Evolutionary conservation across 176 grass and related monocot genomes (phyloP).

Genomic region (Oryza coarctata): DNA sequence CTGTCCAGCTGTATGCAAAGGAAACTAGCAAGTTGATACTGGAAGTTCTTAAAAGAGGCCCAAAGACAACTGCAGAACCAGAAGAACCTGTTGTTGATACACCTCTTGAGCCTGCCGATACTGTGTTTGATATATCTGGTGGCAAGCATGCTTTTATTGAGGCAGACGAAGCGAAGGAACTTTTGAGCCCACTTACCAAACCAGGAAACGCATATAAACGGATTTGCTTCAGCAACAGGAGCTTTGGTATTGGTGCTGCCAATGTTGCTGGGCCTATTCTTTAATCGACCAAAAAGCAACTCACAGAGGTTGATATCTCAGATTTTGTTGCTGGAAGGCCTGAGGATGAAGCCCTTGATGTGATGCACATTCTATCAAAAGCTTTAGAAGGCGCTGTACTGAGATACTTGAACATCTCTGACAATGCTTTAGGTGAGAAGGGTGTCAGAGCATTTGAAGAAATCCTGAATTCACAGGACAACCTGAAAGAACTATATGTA

Average conservation of each 20-base stretch:
- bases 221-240: constrained; percentile 82
- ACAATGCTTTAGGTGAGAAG: constrained; percentile 91
- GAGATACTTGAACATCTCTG: constrained; percentile 72
- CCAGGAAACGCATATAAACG: constrained; percentile 55
- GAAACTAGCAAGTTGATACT: constrained; percentile 86
- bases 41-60: constrained; percentile 71
- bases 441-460: constrained; percentile 77
- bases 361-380: constrained; percentile 81
- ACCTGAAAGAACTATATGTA: constrained; percentile 77
- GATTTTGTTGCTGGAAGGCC: constrained; percentile 86
- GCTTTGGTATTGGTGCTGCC: constrained; percentile 81
- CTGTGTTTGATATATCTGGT: constrained; percentile 79
- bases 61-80: constrained; percentile 26
- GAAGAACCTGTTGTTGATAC: constrained; percentile 20
- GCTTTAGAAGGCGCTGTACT: constrained; percentile 68
- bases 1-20: constrained; percentile 78
- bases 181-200: constrained; percentile 55
- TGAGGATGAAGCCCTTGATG: constrained; percentile 91
- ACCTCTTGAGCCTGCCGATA: constrained; percentile 31
- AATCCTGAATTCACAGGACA: constrained; percentile 71
- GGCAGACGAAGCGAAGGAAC: constrained; percentile 69
- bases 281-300: constrained; percentile 60
- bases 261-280: constrained; percentile 69
- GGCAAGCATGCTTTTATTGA: constrained; percentile 70
- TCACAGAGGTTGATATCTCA: constrained; percentile 76